Evolutionary conservation across 2,329 filamentous ascomycete species (phyloP), one percentile per base, ranked within the genome.

Genomic region (Diaporthe vaccinii): DNA sequence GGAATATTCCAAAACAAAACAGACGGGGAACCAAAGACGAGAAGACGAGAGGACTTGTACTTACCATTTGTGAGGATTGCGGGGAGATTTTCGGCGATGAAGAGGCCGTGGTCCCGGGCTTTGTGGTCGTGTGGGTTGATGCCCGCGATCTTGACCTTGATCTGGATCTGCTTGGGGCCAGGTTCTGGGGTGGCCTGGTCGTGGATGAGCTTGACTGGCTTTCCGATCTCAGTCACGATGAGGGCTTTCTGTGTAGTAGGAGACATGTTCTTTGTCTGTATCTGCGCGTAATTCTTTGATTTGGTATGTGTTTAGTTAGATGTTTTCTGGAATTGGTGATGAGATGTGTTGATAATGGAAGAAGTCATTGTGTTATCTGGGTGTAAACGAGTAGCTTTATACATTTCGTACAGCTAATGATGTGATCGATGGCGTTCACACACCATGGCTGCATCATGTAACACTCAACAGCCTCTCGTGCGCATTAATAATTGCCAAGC

Each of bases 141-240:
- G 10, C 81, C 83, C 36, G 79, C 81, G 20, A 84, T 80, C 3
- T 79, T 90, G 36, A 86, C 80, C 61, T 82, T 83, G 70, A 87
- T 49, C 5, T 82, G 83, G 17, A 87, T 78, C 76, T 86, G 78
- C 62, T 80, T 76, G 34, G 77, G 72, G 22, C 78, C 79, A 8
- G 84, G 83, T 31, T 80, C 75, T 8, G 81, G 82, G 51, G 84
- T 77, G 31, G 81, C 78, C 6, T 77, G 58, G 36, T 79, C 74
- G 17, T 67, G 73, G 44, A 78, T 71, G 28, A 80, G 76, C 8
- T 73, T 70, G 20, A 82, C 70, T 7, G 80, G 80, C 72, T 80
- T 80, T 34, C 78, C 79, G 34, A 81, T 44, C 58, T 79, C 79
- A 15, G 75, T 73, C 31, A 83, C 67, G 20, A 80, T 25, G 31